Evolutionary conservation across 129 eudicot genomes (phyloP).

Genomic region (Flaveria bidentis): DNA sequence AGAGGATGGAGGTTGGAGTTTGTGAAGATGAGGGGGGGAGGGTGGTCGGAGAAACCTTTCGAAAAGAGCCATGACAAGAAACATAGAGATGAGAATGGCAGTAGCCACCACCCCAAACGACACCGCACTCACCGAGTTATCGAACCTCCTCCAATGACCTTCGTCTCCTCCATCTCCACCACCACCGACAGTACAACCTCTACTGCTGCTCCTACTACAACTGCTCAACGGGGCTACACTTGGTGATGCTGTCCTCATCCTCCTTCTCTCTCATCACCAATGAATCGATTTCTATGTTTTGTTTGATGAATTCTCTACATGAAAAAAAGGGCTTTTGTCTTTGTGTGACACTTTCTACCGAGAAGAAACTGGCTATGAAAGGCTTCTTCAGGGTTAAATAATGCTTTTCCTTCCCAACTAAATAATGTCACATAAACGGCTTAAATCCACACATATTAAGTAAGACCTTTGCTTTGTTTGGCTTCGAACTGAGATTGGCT

Average conservation of each 20-base stretch:
- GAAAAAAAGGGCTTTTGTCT: too few species aligned
- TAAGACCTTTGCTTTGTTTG: too few species aligned
- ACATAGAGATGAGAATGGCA: conserved; percentile 61
- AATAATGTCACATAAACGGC: neutral
- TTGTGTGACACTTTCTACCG: neutral
- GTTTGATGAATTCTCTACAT: too few species aligned
- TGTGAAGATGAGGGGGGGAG: conserved; percentile 39
- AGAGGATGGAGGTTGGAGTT: conserved; percentile 59
- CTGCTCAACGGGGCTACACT: conserved; percentile 42
- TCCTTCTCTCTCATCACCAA: conserved; percentile 24
- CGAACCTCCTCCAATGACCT: conserved; percentile 51
- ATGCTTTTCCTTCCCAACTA: neutral
- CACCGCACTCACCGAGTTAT: conserved; percentile 57
- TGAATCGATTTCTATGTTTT: neutral
- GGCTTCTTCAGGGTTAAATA: neutral
- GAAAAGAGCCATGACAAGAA: conserved; percentile 57
- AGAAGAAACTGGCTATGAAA: neutral
- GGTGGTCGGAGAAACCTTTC: conserved; percentile 58
- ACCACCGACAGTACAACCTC: conserved; percentile 2
- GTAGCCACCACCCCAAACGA: conserved; percentile 67
- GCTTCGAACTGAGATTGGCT: too few species aligned
- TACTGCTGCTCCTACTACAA: neutral
- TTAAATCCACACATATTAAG: too few species aligned
- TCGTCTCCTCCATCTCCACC: too few species aligned
- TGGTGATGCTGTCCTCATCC: conserved; percentile 29